These are phyloP conservation scores for Tolypocladium tundrense DNA, from an alignment of 2,329 filamentous ascomycete species.

Conservation along the genomic window DNA sequence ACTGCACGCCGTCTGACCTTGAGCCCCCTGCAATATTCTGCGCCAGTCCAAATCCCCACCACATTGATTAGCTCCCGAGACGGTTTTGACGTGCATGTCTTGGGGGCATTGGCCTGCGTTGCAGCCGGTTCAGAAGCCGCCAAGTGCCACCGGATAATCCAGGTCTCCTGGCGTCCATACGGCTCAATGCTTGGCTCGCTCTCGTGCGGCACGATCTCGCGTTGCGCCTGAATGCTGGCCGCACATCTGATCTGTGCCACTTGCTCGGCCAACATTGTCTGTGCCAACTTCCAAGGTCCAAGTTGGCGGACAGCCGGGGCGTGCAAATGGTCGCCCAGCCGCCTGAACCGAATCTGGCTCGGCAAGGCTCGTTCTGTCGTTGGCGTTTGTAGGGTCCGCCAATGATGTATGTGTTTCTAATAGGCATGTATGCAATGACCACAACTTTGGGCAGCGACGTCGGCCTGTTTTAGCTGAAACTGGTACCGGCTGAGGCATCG, in stretches of 20 bases:
- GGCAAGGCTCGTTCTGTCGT: not conserved
- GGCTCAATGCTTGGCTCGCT: not conserved
- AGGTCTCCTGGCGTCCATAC: not conserved
- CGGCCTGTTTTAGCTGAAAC: not conserved
- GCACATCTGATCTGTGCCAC: not conserved
- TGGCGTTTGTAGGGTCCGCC: not conserved
- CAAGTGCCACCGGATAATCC: not conserved
- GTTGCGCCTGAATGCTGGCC: not conserved
- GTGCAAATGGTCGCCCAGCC: not conserved
- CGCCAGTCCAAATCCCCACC: not conserved
- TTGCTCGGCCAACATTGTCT: not conserved
- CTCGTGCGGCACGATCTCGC: not conserved
- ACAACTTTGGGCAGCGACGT: not conserved
- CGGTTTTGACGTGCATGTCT: not conserved
- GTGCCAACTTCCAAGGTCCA: not conserved
- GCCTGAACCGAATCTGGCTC: not conserved
- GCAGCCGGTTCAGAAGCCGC: not conserved
- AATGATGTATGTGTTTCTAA: not conserved
- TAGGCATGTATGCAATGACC: not conserved
- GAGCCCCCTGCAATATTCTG: not conserved
- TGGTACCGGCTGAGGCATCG: not conserved
- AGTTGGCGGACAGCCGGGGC: not conserved
- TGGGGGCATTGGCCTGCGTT: not conserved
- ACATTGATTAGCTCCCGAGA: not conserved
- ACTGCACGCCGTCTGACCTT: not conserved